These are phyloP conservation scores for Abelmoschus esculentus DNA, from an alignment of 345 rosid genomes.

Conservation along the genomic window DNA sequence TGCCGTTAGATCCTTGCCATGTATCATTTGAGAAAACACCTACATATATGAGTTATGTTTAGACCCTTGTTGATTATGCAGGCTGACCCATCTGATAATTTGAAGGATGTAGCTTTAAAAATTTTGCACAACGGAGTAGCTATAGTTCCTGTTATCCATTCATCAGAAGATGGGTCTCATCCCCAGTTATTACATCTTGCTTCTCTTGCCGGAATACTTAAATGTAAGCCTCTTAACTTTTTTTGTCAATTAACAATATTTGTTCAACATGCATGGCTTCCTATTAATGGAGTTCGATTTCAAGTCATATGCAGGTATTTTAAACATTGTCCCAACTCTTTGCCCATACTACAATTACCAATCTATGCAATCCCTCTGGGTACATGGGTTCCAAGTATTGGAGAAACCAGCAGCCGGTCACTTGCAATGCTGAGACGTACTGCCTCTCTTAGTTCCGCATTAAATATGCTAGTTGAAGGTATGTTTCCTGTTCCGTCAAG, in stretches of 20 bases:
- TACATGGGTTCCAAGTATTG: constrained; percentile 51
- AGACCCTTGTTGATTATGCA: constrained; percentile 22
- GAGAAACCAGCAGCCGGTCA: constrained; percentile 38
- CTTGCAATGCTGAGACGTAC: constrained; percentile 53
- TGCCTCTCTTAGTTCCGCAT: constrained; percentile 54
- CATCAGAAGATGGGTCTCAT: constrained; percentile 48
- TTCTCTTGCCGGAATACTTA: constrained; percentile 39
- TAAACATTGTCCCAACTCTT: constrained; percentile 33
- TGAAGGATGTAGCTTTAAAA: constrained; percentile 45
- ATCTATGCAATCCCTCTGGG: constrained; percentile 43
- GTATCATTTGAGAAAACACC: neutral
- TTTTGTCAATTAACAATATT: constrained; percentile 9
- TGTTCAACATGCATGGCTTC: constrained; percentile 10
- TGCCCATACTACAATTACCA: constrained; percentile 41
- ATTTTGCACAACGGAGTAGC: constrained; percentile 41
- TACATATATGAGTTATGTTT: neutral
- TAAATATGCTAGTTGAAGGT: constrained; percentile 64
- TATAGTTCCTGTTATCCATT: constrained; percentile 39
- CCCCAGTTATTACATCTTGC: constrained; percentile 55
- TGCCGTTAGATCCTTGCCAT: too few species aligned
- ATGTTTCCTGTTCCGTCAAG: constrained; percentile 10
- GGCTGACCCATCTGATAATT: constrained; percentile 45
- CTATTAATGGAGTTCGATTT: constrained; percentile 23
- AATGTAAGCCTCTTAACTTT: constrained; percentile 29
- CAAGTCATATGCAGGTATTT: constrained; percentile 53